These are phyloP conservation scores for Parastagonospora avenae DNA, from an alignment of 2,329 filamentous ascomycete species.

Conservation along the genomic window DNA sequence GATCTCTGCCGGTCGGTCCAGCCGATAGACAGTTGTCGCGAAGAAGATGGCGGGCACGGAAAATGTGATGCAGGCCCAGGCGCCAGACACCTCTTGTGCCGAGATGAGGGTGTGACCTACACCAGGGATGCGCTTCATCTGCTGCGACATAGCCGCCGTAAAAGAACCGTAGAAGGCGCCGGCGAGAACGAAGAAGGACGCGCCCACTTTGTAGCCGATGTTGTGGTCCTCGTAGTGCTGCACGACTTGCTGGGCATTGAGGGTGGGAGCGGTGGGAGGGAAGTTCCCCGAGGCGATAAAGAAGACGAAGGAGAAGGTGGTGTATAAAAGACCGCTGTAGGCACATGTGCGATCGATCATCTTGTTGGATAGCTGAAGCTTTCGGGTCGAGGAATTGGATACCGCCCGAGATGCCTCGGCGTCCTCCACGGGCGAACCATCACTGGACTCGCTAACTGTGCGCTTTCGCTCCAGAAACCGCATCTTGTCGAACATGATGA, in stretches of 20 bases:
- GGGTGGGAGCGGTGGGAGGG: constrained; percentile 8
- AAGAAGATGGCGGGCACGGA: constrained; percentile 22
- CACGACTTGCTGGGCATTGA: constrained; percentile 8
- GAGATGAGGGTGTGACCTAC: constrained; percentile 12
- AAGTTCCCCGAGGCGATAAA: constrained; percentile 18
- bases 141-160: constrained; percentile 21
- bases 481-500: not conserved
- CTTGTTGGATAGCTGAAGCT: constrained; percentile 4
- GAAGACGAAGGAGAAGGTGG: constrained; percentile 15
- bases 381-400: not conserved
- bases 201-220: constrained; percentile 10
- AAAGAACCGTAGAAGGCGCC: constrained; percentile 26
- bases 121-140: constrained; percentile 26
- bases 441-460: not conserved
- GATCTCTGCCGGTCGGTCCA: constrained; percentile 21
- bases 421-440: not conserved
- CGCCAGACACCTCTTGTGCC: constrained; percentile 19
- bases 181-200: constrained; percentile 15
- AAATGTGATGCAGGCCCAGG: constrained; percentile 18
- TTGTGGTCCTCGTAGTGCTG: constrained; percentile 12
- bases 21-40: constrained; percentile 23
- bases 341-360: constrained; percentile 10
- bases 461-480: not conserved
- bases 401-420: not conserved
- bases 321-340: constrained; percentile 13